Evolutionary conservation across 1,139 yeast genomes (phyloP).

Genomic region (Pichia sp.): DNA sequence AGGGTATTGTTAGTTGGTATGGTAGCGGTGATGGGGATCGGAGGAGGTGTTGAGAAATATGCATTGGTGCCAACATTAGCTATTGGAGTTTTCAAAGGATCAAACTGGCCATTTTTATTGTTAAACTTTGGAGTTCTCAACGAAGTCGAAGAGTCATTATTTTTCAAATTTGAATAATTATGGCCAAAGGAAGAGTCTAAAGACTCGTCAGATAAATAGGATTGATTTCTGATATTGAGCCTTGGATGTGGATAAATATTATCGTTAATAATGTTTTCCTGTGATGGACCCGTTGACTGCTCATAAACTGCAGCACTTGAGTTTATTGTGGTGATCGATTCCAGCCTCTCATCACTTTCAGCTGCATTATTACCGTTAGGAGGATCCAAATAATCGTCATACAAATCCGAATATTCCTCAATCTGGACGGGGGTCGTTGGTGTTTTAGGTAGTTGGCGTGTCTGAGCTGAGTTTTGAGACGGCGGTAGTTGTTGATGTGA

Average conservation of each 20-base stretch:
- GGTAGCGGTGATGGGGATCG: no score
- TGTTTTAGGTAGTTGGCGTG: background rate
- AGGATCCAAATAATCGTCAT: conserved; percentile 15
- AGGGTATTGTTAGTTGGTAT: no score
- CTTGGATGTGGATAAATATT: background rate
- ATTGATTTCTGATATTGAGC: conserved; percentile 4
- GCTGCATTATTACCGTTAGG: conserved; percentile 6
- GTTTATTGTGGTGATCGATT: conserved; percentile 4
- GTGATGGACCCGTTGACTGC: conserved; percentile 7
- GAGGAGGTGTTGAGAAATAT: no score
- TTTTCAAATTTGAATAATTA: no score
- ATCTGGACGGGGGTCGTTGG: conserved; percentile 8
- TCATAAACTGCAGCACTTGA: conserved; percentile 11
- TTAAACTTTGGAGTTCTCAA: conserved; percentile 5
- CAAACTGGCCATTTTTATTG: background rate
- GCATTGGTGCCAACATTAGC: no score
- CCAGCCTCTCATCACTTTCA: background rate
- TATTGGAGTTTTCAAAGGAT: no score
- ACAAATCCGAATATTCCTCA: conserved; percentile 14
- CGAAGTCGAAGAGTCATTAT: background rate
- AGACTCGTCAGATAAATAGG: conserved; percentile 6
- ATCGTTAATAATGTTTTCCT: background rate
- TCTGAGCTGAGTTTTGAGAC: background rate
- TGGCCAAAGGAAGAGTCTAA: conserved; percentile 11
- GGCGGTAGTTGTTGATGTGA: background rate